Evolutionary conservation across 2,329 filamentous ascomycete genomes (phyloP).

Genomic region (Myriosclerotinia curreyana): DNA sequence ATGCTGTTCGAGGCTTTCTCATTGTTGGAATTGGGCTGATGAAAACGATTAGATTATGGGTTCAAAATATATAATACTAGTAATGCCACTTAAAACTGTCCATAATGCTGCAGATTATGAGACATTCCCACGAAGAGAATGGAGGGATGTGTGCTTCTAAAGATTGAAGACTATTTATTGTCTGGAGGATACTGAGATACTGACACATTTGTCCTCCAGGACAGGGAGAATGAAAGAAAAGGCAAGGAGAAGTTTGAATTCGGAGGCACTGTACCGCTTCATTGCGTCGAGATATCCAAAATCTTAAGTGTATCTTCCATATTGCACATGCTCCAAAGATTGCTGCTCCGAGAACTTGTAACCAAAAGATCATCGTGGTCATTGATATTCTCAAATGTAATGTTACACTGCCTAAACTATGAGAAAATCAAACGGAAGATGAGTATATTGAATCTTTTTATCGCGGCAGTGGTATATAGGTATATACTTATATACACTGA

Average conservation of each 20-base stretch:
- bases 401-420: background rate
- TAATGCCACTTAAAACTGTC: background rate
- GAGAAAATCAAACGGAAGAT: background rate
- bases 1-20: background rate
- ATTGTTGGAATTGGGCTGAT: background rate
- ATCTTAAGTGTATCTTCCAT: constrained; percentile 9
- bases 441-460: background rate
- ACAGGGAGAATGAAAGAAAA: background rate
- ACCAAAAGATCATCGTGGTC: constrained; percentile 2
- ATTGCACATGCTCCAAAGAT: background rate
- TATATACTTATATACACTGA: background rate
- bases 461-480: background rate
- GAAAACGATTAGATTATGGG: background rate
- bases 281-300: background rate
- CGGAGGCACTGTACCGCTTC: background rate
- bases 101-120: background rate
- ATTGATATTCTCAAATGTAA: background rate
- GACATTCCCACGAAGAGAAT: background rate
- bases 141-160: background rate
- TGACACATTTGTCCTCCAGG: too few relatives aligned
- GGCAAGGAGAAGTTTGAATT: background rate
- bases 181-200: too few relatives aligned
- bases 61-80: background rate
- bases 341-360: constrained; percentile 1
- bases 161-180: constrained; percentile 2